These are phyloP conservation scores for Phyllosticta citriasiana DNA, from an alignment of 2,329 filamentous ascomycete species.

Conservation along the genomic window DNA sequence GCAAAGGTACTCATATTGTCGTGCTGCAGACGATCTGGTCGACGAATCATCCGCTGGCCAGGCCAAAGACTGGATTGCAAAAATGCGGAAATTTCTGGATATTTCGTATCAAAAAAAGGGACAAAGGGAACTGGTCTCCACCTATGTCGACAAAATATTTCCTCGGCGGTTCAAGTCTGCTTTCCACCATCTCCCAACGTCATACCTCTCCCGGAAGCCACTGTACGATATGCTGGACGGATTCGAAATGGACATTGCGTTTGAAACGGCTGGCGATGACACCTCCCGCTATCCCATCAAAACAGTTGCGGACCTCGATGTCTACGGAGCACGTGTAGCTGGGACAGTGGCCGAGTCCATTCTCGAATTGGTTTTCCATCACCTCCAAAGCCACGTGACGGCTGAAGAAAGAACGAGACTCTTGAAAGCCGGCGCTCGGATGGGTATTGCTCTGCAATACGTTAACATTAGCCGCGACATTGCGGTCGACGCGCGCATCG, in stretches of 20 bases:
- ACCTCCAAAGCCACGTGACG: conserved; percentile 23
- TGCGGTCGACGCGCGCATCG: conserved; percentile 53
- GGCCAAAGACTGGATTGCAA: conserved; percentile 48
- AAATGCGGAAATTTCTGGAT: conserved; percentile 48
- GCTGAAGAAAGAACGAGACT: conserved; percentile 33
- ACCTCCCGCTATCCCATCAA: conserved; percentile 44
- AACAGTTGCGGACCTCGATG: conserved; percentile 47
- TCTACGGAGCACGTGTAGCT: conserved; percentile 59
- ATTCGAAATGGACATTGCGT: conserved; percentile 58
- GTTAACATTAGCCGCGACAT: conserved; percentile 70
- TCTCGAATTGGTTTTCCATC: conserved; percentile 55
- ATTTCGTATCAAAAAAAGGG: conserved; percentile 34
- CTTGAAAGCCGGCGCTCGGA: conserved; percentile 48
- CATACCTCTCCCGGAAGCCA: conserved; percentile 47
- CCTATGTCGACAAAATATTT: conserved; percentile 41
- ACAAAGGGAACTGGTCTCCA: conserved; percentile 16
- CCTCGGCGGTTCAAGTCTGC: conserved; percentile 44
- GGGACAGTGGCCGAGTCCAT: conserved; percentile 63
- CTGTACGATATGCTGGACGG: conserved; percentile 56
- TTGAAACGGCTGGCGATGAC: conserved; percentile 25
- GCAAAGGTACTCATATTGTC: conserved; percentile 59
- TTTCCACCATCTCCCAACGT: conserved; percentile 48
- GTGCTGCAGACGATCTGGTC: conserved; percentile 63
- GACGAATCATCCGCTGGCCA: conserved; percentile 50
- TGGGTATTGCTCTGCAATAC: conserved; percentile 68